Base-by-base conservation (phyloP, 2,329 filamentous ascomycete species). In the Xylariaceae sp. region DNA sequence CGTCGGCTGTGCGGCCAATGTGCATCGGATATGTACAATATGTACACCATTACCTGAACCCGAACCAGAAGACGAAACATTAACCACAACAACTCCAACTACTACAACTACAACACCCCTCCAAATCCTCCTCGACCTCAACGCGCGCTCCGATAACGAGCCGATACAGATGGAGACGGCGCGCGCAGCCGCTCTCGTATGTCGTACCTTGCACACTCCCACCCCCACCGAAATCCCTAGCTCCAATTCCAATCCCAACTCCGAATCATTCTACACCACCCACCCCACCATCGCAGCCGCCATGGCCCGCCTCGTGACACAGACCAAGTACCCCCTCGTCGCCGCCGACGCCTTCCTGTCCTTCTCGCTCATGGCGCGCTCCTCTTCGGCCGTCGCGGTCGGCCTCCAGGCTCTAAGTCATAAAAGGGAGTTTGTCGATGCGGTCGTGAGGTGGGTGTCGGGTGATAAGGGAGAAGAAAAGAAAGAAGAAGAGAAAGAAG, bases 321-420 rank as follows among this genome's bases (percentile, higher is more conserved):
- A 82, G 51, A 61, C 58, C 3, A 78, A 76, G 47, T 82, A 76
- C 67, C 73, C 76, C 0, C 65, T 71, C 2, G 62, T 83, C 2
- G 67, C 74, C 13, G 78, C 75, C 27, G 78, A 83, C 52, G 68
- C 71, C 3, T 76, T 77, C 70, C 81, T 82, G 46, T 69, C 78
- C 5, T 67, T 80, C 36, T 78, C 78, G 2, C 66, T 82, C 23
- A 74, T 81, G 68, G 69, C 70, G 28, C 67, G 75, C 18, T 68
- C 70, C 2, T 40, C 53, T 2, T 69, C 73, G 24, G 75, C 76
- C 6, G 69, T 72, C 2, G 50, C 56, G 2, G 58, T 72, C 9
- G 67, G 76, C 13, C 50, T 65, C 7, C 59, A 61, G 9, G 56
- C 70, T 1, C 56, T 79, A 31, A 54, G 64, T 8, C 59, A 13